Percentiles rank a stretch among this genome's conserved stretches.
These are phyloP conservation scores for Blastobotrys ciferrii DNA, from an alignment of 1,139 yeast species.

Conservation along the genomic window DNA sequence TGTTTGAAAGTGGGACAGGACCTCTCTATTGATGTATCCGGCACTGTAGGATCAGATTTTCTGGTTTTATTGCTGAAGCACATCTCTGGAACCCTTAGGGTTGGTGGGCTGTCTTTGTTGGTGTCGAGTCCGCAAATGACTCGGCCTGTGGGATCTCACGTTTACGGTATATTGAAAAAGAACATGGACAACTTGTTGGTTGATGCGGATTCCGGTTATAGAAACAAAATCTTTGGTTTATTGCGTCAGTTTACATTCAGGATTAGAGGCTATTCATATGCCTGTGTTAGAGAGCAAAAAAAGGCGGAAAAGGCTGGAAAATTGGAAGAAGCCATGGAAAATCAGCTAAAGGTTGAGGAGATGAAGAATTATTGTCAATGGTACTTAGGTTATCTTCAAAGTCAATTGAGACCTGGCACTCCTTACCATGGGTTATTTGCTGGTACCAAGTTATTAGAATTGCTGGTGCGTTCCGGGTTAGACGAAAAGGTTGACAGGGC, in stretches of 20 bases:
- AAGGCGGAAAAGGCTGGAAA: conserved; percentile 15
- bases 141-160: conserved; percentile 47
- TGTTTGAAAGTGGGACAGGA: conserved; percentile 66
- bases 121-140: conserved; percentile 63
- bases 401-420: conserved; percentile 57
- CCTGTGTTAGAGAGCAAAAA: conserved; percentile 32
- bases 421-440: conserved; percentile 62
- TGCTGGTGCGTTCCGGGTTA: conserved; percentile 55
- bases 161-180: conserved; percentile 45
- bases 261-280: conserved; percentile 64
- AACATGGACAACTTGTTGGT: conserved; percentile 50
- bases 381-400: conserved; percentile 5
- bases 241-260: conserved; percentile 61
- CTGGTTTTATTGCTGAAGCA: conserved; percentile 47
- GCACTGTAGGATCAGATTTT: conserved; percentile 40
- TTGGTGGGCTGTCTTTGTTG: conserved; percentile 59
- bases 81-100: conserved; percentile 47
- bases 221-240: conserved; percentile 62
- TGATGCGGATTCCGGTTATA: conserved; percentile 63
- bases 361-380: conserved; percentile 1
- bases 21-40: conserved; percentile 44
- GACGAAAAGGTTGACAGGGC: conserved; percentile 45
- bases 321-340: conserved; percentile 22
- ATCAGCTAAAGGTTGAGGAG: conserved; percentile 36
- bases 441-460: conserved; percentile 49